Evolutionary conservation across 169 alveolate species (phyloP).

Genomic region (Plasmodium relictum): DNA sequence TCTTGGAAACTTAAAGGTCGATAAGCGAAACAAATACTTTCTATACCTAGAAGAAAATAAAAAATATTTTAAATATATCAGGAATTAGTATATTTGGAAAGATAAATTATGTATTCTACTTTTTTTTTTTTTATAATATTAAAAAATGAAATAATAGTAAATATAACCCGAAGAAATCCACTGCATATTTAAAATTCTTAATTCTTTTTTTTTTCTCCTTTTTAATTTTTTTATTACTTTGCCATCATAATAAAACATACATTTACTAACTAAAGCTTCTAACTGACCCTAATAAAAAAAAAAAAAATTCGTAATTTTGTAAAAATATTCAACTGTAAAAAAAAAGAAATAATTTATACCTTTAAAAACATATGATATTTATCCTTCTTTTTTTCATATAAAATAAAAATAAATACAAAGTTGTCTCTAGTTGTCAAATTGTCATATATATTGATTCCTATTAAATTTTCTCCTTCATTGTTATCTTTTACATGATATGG

Average conservation of each 20-base stretch:
- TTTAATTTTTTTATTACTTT: constrained; percentile 30
- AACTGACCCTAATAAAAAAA: constrained; percentile 48
- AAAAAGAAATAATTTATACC: constrained; percentile 3
- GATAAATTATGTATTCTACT: neutral
- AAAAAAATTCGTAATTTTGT: neutral
- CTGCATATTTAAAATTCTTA: constrained; percentile 45
- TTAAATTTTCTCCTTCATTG: constrained; percentile 10
- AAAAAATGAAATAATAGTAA: neutral
- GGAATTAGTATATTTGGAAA: neutral
- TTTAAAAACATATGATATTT: constrained; percentile 63
- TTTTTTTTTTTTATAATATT: neutral
- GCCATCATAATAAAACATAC: constrained; percentile 72
- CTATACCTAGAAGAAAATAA: constrained; percentile 23
- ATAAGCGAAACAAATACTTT: constrained; percentile 67
- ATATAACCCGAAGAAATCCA: constrained; percentile 61
- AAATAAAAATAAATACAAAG: constrained; percentile 54
- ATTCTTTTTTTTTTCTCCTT: constrained; percentile 39
- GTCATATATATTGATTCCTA: constrained; percentile 63
- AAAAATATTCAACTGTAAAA: neutral
- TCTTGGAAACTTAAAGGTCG: constrained; percentile 50
- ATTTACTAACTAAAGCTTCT: constrained; percentile 57
- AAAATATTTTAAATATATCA: too few species aligned
- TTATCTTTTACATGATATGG: constrained; percentile 48
- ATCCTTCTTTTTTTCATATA: constrained; percentile 50
- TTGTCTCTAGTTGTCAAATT: constrained; percentile 46